A percentile compares a stretch with the other conserved stretches of the same genome.
Evolutionary conservation across 1,139 yeast genomes (phyloP).

Genomic region (Lodderomyces pseudojiufengensis): DNA sequence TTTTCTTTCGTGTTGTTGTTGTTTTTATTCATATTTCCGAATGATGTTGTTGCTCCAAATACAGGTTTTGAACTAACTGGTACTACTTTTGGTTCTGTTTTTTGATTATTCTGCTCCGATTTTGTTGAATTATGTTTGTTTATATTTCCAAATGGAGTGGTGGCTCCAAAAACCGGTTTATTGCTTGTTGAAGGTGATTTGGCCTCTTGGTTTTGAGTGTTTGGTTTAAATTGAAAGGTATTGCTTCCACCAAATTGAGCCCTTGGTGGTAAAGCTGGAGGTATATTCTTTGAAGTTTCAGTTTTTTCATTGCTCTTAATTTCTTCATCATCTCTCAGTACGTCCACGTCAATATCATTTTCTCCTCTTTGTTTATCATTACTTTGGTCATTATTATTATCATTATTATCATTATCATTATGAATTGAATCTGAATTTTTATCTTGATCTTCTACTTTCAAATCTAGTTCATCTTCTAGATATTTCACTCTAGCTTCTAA

Average conservation of each 20-base stretch:
- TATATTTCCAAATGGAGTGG: conserved; percentile 31
- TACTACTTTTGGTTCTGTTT: conserved; percentile 6
- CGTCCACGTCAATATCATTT: no score
- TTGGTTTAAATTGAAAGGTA: conserved; percentile 22
- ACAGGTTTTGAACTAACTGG: conserved; percentile 24
- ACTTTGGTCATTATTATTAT: background rate
- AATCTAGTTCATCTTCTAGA: conserved; percentile 12
- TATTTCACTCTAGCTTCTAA: conserved; percentile 21
- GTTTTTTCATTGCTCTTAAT: background rate
- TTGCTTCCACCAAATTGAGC: conserved; percentile 31
- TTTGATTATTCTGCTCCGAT: conserved; percentile 17
- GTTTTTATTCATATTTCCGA: conserved; percentile 38
- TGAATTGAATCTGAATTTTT: background rate
- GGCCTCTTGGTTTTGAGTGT: conserved; percentile 6
- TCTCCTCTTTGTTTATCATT: conserved; percentile 1
- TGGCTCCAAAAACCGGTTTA: background rate
- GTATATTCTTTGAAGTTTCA: conserved; percentile 5
- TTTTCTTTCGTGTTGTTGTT: conserved; percentile 3
- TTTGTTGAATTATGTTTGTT: conserved; percentile 22
- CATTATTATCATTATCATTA: background rate
- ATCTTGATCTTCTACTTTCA: conserved; percentile 1
- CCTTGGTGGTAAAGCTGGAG: conserved; percentile 18
- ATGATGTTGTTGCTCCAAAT: conserved; percentile 49
- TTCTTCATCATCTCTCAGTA: no score
- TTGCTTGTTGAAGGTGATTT: background rate